Base-by-base conservation (phyloP, 2,329 filamentous ascomycete genomes). In the Trichoderma oligosporum region DNA sequence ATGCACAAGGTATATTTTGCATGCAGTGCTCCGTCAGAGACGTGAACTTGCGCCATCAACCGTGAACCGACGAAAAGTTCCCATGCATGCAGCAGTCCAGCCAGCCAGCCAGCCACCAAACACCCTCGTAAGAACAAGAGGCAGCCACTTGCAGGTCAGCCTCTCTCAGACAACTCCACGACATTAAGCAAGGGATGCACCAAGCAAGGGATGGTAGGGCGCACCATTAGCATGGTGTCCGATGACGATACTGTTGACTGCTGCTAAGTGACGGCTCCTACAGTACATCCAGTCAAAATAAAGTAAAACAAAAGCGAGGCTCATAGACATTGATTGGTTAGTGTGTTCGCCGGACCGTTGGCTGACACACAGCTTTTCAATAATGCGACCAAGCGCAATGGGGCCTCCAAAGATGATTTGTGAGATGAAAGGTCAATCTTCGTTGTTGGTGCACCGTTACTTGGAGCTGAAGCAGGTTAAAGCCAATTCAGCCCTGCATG, bases 91-190 rank as follows among this genome's bases (percentile, higher is more conserved):
- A 48, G n/a, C 44, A 14, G 44, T 7, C 39, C 46, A 38, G 25
- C 20, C 33, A 51, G 51, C 41, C 51, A 59, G 49, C 57, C 42
- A 56, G 44, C 57, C 49, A 56, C 57, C 20, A 38, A 39, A 33
- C 16, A 51, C 20, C 24, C 36, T 35, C 38, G 42, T 8, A 54
- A 18, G 46, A 39, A 35, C 1, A 44, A 29, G 39, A 35, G 31
- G 55, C 11, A 29, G 27, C 46, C 16, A 27, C 55, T 35, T 41
- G 44, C 42, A 56, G 33, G 35, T 39, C 33, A 48, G 33, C 53
- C 53, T 56, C 44, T 22, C 42, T 39, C 18, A 25, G 22, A 29
- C 31, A n/a, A 33, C 12, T 57, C 55, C 52, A 20, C 18, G n/a
- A n/a, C 4, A 29, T 14, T 38, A 25, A 20, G 12, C 29, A 44